These are phyloP conservation scores for Tetradesmus obliquus DNA, from an alignment of 139 green algal species.

Conservation along the genomic window DNA sequence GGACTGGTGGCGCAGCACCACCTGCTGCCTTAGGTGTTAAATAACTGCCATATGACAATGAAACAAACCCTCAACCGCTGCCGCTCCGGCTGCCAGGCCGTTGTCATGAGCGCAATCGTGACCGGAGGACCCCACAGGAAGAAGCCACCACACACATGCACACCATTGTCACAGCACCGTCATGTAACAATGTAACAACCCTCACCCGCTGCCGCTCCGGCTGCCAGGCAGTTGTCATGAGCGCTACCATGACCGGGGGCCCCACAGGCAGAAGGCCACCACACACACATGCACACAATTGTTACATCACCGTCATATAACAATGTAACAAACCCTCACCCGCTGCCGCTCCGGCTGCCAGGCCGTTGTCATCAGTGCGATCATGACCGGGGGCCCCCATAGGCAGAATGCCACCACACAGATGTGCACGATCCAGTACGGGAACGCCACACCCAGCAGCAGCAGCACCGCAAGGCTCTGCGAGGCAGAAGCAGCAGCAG, in stretches of 20 bases:
- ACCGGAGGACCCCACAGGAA: slow-evolving; percentile 10
- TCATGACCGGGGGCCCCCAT: slow-evolving; percentile 24
- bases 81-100: slow-evolving; percentile 13
- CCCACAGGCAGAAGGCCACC: slow-evolving; percentile 23
- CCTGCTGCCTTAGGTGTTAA: too few relatives aligned
- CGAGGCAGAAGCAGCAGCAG: not conserved
- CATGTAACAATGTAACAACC: too few relatives aligned
- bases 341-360: slow-evolving; percentile 19
- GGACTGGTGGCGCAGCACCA: not conserved
- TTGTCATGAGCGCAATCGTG: slow-evolving; percentile 21
- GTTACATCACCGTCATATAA: too few relatives aligned
- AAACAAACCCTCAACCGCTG: not conserved
- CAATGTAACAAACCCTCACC: not conserved
- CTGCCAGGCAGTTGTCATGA: slow-evolving; percentile 22
- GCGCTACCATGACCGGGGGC: slow-evolving; percentile 8
- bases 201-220: not conserved
- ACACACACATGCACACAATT: not conserved
- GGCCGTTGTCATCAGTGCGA: slow-evolving; percentile 29
- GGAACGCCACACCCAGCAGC: not conserved
- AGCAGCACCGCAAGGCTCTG: slow-evolving; percentile 35
- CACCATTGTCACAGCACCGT: too few relatives aligned
- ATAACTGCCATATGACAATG: too few relatives aligned
- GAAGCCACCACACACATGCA: slow-evolving; percentile 11
- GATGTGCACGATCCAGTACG: slow-evolving; percentile 19
- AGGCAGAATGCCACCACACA: slow-evolving; percentile 23